A percentile compares a stretch with the other conserved stretches of the same genome.
Conservation (phyloP, 768 basidiomycete genomes). For the Leccinellum luteum region DNA sequence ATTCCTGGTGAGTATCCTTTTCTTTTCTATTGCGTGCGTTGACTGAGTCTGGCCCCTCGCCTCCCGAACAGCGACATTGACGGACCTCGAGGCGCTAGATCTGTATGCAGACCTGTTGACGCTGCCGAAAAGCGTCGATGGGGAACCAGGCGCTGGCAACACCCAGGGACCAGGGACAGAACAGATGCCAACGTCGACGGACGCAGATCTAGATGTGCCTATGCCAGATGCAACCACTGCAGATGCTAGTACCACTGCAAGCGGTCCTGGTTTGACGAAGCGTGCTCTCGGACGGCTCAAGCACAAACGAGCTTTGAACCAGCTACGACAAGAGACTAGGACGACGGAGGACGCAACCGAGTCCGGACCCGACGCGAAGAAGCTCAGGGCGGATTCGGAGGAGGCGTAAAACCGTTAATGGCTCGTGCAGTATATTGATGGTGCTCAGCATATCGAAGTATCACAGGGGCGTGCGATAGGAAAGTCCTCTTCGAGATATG, state of each 20-base stretch:
- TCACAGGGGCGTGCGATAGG: too few relatives aligned
- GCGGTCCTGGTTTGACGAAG: slow-evolving; percentile 34
- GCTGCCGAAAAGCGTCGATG: slow-evolving; percentile 58
- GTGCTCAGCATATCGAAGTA: too few relatives aligned
- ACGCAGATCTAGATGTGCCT: neutral
- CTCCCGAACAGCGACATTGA: slow-evolving; percentile 40
- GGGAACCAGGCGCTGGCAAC: slow-evolving; percentile 33
- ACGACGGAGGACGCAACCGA: slow-evolving; percentile 4
- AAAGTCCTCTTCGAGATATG: too few relatives aligned
- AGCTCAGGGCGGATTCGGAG: slow-evolving; percentile 12
- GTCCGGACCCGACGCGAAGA: slow-evolving; percentile 15
- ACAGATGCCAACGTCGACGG: neutral
- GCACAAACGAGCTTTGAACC: slow-evolving; percentile 46
- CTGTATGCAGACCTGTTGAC: slow-evolving; percentile 56
- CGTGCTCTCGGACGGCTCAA: slow-evolving; percentile 49
- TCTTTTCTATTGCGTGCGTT: neutral
- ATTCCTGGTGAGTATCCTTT: slow-evolving; percentile 42
- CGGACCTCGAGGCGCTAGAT: slow-evolving; percentile 53
- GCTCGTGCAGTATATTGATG: neutral
- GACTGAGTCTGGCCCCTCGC: neutral
- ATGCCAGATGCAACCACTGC: slow-evolving; percentile 11
- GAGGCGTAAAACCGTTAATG: neutral
- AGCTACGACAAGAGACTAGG: slow-evolving; percentile 15
- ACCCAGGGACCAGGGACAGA: slow-evolving; percentile 33
- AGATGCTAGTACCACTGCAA: neutral